Conservation (phyloP, 2,329 filamentous ascomycete genomes). For the Tolypocladium cylindrosporum region DNA sequence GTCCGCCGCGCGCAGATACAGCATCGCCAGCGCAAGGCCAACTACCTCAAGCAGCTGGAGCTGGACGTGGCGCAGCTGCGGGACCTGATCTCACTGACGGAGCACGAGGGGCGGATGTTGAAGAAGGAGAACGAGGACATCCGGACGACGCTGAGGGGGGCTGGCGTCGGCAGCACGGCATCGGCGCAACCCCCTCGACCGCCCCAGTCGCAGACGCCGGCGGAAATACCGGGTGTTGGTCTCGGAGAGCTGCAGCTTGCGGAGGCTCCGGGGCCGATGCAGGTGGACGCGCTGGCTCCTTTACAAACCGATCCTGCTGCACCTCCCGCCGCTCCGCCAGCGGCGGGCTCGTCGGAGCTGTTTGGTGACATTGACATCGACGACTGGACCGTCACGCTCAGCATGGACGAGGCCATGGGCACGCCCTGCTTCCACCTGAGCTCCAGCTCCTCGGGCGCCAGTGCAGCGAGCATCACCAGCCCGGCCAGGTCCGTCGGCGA, state of each 20-base stretch:
- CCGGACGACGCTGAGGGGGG: slow-evolving; percentile 18
- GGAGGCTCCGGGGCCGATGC: neutral
- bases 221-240: neutral
- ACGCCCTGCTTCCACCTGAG: slow-evolving; percentile 34
- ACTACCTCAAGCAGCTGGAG: slow-evolving; percentile 45
- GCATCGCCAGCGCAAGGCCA: slow-evolving; percentile 45
- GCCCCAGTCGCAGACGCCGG: neutral
- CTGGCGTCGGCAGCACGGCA: slow-evolving; percentile 6
- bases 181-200: neutral
- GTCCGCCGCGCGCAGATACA: slow-evolving; percentile 43
- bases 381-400: slow-evolving; percentile 29
- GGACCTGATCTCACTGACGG: slow-evolving; percentile 31
- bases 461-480: slow-evolving; percentile 9
- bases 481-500: slow-evolving; percentile 10
- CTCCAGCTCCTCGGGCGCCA: slow-evolving; percentile 11
- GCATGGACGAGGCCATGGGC: slow-evolving; percentile 28
- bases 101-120: slow-evolving; percentile 27
- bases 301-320: neutral
- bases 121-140: slow-evolving; percentile 34
- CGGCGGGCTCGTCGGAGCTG: slow-evolving; percentile 11
- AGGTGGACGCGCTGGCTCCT: neutral
- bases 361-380: slow-evolving; percentile 25
- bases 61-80: slow-evolving; percentile 37
- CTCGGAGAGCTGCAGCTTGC: neutral
- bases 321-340: neutral